Base-by-base conservation (phyloP, 495 filamentous ascomycete genomes). In the Lindgomyces ingoldianus region DNA sequence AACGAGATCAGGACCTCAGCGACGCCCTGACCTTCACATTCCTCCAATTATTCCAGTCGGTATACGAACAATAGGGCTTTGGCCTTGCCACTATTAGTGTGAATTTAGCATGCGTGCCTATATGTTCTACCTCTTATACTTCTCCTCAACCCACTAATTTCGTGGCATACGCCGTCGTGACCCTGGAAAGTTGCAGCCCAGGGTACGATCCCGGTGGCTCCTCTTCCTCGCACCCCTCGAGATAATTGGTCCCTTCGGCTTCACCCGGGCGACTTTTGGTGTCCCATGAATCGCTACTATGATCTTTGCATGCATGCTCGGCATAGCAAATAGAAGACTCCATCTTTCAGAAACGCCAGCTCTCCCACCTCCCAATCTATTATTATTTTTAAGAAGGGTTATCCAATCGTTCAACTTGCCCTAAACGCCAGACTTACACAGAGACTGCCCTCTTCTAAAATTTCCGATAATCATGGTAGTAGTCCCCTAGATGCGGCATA, bases 1-100 rank as follows among this genome's bases (percentile, higher is more conserved):
- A 66, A 69, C 39, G 66, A 72, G 54, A 59, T 72, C n/a, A 30
- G 54, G 69, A 65, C 21, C 69, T 71, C 36, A 65, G 60, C 45
- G 69, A 71, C 49, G 69, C 69, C 33, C 55, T 71, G 10, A 71
- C 69, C 51, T 71, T 71, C 65, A 65, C 55, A 9, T 71, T 71
- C 55, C 33, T 68, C 12, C 51, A 71, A 36, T 59, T 53, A 12
- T 71, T 71, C 60, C 16, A 48, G 22, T 65, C 65, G n/a, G 65
- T 71, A 3, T 71, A 71, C 47, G 48, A 68, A 45, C 54, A 71
- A 53, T 71, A 65, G 69, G 65, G 69, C 21, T 71, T 71, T 36
- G 65, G 69, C n/a, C n/a, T n/a, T n/a, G n/a, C n/a, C n/a, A 60
- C 47, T 27, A 53, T 72, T 22, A 57, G 59, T 12, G 48, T 63